Percentiles rank a stretch among this genome's conserved stretches.
Evolutionary conservation across 495 filamentous ascomycete genomes (phyloP).

Genomic region (Talaromyces thailandensis): DNA sequence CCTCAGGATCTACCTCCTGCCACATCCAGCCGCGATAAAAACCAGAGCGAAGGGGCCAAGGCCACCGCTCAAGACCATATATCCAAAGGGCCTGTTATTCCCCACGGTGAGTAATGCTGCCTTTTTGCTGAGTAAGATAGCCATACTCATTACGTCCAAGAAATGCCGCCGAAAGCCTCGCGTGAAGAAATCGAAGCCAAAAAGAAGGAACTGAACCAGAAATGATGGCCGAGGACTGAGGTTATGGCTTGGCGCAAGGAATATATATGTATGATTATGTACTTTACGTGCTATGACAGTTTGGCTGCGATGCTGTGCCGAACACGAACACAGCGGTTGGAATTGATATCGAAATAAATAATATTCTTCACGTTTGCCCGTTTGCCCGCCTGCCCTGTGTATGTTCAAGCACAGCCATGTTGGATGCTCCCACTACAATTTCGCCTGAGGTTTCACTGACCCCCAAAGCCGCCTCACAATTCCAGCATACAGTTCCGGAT

Average conservation of each 20-base stretch:
- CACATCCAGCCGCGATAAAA: neutral
- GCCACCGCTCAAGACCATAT: constrained; percentile 25
- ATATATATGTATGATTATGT: neutral
- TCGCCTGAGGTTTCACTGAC: constrained; percentile 2
- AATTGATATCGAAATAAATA: neutral
- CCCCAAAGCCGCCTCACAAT: constrained; percentile 15
- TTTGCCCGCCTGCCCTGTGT: too few species aligned
- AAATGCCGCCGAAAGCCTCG: constrained; percentile 48
- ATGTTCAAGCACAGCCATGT: neutral
- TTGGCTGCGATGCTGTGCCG: neutral
- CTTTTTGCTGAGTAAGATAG: neutral
- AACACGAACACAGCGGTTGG: neutral
- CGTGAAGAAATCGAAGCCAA: constrained; percentile 59
- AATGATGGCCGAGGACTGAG: constrained; percentile 6
- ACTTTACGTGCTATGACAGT: neutral
- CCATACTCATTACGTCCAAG: constrained; percentile 14
- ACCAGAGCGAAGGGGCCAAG: constrained; percentile 18
- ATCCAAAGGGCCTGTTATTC: constrained; percentile 38
- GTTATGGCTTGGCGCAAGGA: neutral
- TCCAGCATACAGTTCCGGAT: constrained; percentile 18
- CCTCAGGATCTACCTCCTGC: neutral
- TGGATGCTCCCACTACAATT: neutral
- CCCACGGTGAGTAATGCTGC: constrained; percentile 22
- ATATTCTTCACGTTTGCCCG: neutral
- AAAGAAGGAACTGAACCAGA: constrained; percentile 57